phyloP scores from a whole-genome alignment of 2,329 filamentous ascomycete genomes.

The Pyricularia pennisetigena region DNA sequence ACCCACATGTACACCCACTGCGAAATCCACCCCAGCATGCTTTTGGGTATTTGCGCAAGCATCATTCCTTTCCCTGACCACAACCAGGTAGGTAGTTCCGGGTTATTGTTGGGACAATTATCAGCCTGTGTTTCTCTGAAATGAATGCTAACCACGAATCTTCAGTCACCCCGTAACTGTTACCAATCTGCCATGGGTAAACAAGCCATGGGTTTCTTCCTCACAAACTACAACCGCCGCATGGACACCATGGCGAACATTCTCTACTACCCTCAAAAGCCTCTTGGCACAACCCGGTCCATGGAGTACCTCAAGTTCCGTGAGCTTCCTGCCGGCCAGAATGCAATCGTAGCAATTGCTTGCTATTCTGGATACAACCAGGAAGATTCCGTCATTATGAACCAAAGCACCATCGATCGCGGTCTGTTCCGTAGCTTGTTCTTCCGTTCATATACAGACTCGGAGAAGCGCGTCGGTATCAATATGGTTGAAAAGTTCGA shows the following conservation, averaged over 20 bases:
- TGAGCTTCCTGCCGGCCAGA: constrained; percentile 92
- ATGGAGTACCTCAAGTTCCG: constrained; percentile 99
- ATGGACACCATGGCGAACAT: constrained; percentile 99
- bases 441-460: constrained; percentile 94
- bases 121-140: constrained; percentile 3
- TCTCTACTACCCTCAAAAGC: constrained; percentile 97
- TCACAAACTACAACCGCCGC: constrained; percentile 91
- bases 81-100: constrained; percentile 57
- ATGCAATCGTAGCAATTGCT: constrained; percentile 94
- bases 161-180: constrained; percentile 88
- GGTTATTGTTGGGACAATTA: not conserved
- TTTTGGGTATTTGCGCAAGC: constrained; percentile 93
- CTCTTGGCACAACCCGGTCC: constrained; percentile 85
- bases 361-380: constrained; percentile 99
- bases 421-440: constrained; percentile 96
- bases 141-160: constrained; percentile 19
- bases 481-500: constrained; percentile 90
- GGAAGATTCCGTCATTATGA: constrained; percentile 99
- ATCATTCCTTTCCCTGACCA: constrained; percentile 99
- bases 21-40: constrained; percentile 99
- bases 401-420: constrained; percentile 97
- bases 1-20: constrained; percentile 96
- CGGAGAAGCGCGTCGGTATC: constrained; percentile 92
- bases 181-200: constrained; percentile 99
- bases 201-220: constrained; percentile 98